phyloP scores from a whole-genome alignment of 202 grass and related monocot genomes.

The Eragrostis tef region DNA sequence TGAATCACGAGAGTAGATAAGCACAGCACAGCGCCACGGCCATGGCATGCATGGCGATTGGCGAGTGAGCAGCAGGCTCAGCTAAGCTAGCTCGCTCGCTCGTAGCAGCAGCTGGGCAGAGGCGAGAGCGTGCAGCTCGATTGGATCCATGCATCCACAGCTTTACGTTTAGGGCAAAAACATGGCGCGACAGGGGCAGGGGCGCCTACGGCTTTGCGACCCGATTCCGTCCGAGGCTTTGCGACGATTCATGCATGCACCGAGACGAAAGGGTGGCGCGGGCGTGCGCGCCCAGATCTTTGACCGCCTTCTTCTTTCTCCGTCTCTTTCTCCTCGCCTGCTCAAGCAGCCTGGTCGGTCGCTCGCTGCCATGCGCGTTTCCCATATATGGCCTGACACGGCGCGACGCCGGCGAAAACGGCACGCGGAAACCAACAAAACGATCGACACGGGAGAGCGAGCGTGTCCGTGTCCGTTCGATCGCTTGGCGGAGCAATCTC shows the following conservation, averaged over 20 bases:
- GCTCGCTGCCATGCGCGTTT: constrained; percentile 37
- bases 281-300: neutral
- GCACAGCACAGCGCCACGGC: neutral
- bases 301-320: neutral
- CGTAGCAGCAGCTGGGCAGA: constrained; percentile 36
- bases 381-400: constrained; percentile 50
- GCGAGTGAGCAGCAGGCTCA: neutral
- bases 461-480: too few species aligned
- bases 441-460: neutral
- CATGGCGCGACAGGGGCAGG: constrained; percentile 21
- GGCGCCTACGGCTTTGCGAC: neutral
- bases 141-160: neutral
- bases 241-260: neutral
- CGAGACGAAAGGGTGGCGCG: neutral
- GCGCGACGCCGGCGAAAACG: constrained; percentile 1
- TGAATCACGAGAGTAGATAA: constrained; percentile 27
- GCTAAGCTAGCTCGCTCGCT: too few species aligned
- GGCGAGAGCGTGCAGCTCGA: neutral
- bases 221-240: neutral
- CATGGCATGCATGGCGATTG: neutral
- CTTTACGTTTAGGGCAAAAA: constrained; percentile 14
- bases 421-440: constrained; percentile 18
- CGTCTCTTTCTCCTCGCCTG: neutral
- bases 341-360: constrained; percentile 15
- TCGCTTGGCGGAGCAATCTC: too few species aligned